Evolutionary conservation across 495 filamentous ascomycete species (phyloP).

Genomic region (Stereocaulon alpinum): DNA sequence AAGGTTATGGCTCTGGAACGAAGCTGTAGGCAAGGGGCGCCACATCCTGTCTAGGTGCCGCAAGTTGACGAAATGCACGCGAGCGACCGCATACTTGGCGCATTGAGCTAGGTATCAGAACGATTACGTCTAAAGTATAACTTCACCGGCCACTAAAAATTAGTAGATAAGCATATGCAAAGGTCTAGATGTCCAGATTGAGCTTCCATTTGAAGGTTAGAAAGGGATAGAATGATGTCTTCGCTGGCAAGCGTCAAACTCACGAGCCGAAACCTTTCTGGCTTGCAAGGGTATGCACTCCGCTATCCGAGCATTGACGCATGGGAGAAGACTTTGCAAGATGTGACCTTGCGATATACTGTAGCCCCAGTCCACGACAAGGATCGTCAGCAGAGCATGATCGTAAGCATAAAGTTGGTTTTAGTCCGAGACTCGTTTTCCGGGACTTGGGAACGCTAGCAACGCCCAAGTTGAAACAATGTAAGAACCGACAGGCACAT

Average conservation of each 20-base stretch:
- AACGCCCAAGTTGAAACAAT: background rate
- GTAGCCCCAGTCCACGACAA: slow-evolving; percentile 2
- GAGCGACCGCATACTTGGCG: slow-evolving; percentile 1
- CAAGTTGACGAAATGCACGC: slow-evolving; percentile 12
- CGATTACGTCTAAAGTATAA: background rate
- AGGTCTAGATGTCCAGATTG: background rate
- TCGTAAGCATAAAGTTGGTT: background rate
- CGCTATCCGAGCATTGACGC: background rate
- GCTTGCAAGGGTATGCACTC: background rate
- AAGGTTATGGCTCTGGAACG: slow-evolving; percentile 8
- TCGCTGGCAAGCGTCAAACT: slow-evolving; percentile 15
- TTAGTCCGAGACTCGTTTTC: background rate
- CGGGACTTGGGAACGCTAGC: background rate
- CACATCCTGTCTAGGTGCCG: slow-evolving; percentile 10
- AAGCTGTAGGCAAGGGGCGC: slow-evolving; percentile 5
- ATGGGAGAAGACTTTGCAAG: background rate
- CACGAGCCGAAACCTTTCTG: slow-evolving; percentile 3
- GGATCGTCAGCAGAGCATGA: slow-evolving; percentile 1
- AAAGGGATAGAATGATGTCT: slow-evolving; percentile 1
- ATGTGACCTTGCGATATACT: slow-evolving; percentile 12
- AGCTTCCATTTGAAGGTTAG: slow-evolving; percentile 9
- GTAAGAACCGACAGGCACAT: background rate
- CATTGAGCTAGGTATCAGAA: background rate
- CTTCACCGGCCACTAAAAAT: background rate
- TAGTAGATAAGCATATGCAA: slow-evolving; percentile 6